Conservation (phyloP, 495 filamentous ascomycete species). For the Hypoxylon cercidicola region DNA sequence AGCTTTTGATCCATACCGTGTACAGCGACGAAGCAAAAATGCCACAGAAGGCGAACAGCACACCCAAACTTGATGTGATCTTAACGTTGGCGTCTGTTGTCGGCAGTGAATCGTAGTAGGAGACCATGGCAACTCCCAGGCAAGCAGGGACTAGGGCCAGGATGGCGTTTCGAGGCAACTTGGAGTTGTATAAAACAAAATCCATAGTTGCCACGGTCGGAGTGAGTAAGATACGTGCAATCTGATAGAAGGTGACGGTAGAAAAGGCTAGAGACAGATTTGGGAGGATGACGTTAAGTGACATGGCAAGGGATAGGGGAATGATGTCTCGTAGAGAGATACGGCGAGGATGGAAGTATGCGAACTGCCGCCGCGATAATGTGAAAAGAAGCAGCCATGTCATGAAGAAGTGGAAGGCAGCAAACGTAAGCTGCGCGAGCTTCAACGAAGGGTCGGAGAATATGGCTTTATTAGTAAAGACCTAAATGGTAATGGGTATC, state of each 20-base stretch:
- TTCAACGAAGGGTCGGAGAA: conserved; percentile 74
- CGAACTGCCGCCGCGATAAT: conserved; percentile 69
- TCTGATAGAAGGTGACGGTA: conserved; percentile 78
- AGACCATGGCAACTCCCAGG: conserved; percentile 73
- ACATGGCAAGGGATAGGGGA: conserved; percentile 73
- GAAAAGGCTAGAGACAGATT: conserved; percentile 78
- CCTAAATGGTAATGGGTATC: conserved; percentile 54
- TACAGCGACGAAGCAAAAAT: conserved; percentile 74
- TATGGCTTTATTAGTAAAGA: conserved; percentile 81
- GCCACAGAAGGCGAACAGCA: conserved; percentile 71
- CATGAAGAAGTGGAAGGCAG: conserved; percentile 77
- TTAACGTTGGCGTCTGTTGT: conserved; percentile 56
- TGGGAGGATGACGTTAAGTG: conserved; percentile 77
- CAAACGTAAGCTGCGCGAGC: conserved; percentile 74
- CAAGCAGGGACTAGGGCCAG: conserved; percentile 72
- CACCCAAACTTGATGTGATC: conserved; percentile 64
- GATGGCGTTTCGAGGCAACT: conserved; percentile 65
- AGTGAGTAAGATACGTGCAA: conserved; percentile 76
- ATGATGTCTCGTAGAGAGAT: conserved; percentile 67
- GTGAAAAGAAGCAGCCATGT: conserved; percentile 72
- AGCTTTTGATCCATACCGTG: conserved; percentile 74
- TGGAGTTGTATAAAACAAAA: conserved; percentile 69
- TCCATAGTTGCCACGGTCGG: conserved; percentile 75
- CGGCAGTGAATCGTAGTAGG: conserved; percentile 75
- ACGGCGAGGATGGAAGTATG: conserved; percentile 68